A percentile compares a stretch with the other conserved stretches of the same genome.
phyloP scores from a whole-genome alignment of 2,329 filamentous ascomycete genomes.

The Colletotrichum caudatum region DNA sequence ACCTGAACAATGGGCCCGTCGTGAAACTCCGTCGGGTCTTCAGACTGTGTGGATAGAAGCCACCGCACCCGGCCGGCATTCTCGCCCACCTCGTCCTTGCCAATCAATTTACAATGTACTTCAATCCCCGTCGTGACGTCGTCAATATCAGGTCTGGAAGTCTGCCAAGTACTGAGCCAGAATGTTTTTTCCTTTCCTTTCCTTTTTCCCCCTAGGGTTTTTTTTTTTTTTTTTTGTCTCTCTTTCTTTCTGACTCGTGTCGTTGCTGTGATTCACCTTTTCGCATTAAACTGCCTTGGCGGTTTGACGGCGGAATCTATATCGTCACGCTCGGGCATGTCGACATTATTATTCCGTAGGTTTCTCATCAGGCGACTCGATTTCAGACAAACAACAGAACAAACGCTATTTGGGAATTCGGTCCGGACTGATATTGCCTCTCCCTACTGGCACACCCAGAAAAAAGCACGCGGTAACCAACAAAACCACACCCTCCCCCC shows the following conservation, averaged over 20 bases:
- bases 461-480: constrained; percentile 13
- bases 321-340: constrained; percentile 10
- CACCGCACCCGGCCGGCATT: constrained; percentile 19
- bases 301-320: neutral
- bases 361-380: neutral
- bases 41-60: neutral
- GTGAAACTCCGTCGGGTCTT: constrained; percentile 2
- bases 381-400: neutral
- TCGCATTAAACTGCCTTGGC: neutral
- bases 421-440: neutral
- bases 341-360: neutral
- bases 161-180: neutral
- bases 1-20: constrained; percentile 8
- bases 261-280: neutral
- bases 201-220: no score
- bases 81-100: neutral
- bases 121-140: neutral
- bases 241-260: neutral
- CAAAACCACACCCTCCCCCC: neutral
- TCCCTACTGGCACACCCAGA: neutral
- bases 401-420: neutral
- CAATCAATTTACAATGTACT: neutral
- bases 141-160: neutral
- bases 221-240: no score
- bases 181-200: no score